A percentile compares a stretch with the other conserved stretches of the same genome.
Evolutionary conservation across 352 stramenopile genomes (phyloP).

Genomic region (Pythium vanterpoolii): DNA sequence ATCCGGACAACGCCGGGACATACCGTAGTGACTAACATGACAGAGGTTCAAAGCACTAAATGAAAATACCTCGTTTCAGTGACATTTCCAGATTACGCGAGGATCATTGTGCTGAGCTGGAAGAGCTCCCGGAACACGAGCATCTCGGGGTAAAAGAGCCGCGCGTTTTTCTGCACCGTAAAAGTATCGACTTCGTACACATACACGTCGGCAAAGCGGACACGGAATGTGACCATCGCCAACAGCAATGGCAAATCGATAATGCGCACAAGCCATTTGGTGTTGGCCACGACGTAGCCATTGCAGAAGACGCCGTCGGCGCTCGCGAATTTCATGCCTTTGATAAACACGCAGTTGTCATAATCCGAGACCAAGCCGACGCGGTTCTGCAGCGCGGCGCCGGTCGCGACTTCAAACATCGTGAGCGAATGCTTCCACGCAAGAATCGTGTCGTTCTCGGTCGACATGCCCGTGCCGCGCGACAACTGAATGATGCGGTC

Average conservation of each 20-base stretch:
- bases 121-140: conserved; percentile 27
- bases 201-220: conserved; percentile 36
- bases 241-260: conserved; percentile 17
- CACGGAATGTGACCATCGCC: conserved; percentile 14
- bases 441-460: not conserved
- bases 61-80: not conserved
- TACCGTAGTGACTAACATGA: not conserved
- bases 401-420: conserved; percentile 21
- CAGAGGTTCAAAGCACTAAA: not conserved
- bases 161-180: conserved; percentile 28
- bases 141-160: conserved; percentile 38
- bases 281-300: conserved; percentile 24
- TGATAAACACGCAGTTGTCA: conserved; percentile 25
- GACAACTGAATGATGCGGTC: not conserved
- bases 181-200: conserved; percentile 6
- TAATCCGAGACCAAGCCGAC: conserved; percentile 19
- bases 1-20: not conserved
- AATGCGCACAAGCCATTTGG: conserved; percentile 22
- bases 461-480: conserved; percentile 4
- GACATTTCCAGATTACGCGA: not conserved
- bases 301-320: conserved; percentile 27
- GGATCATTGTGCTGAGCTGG: conserved; percentile 24
- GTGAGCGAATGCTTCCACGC: conserved; percentile 12
- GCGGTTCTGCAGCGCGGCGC: conserved; percentile 16
- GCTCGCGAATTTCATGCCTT: conserved; percentile 27